Evolutionary conservation across 306 rosid genomes (phyloP), one percentile per base, ranked within the genome.

Genomic region (Senna siamea): DNA sequence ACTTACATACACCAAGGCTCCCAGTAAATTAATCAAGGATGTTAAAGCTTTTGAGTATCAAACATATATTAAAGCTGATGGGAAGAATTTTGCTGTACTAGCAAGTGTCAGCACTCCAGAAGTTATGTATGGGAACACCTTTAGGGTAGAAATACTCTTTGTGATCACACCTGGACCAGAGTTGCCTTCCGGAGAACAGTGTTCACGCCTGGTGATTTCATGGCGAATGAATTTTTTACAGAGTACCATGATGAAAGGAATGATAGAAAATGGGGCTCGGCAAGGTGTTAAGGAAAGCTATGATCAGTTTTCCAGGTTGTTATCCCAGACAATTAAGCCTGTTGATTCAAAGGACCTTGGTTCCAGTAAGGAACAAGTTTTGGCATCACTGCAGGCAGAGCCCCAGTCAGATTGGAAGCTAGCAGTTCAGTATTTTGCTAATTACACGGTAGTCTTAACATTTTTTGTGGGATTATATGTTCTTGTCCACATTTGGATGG

Each of bases 151-250:
- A 76, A 34, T 95, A 78, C 97, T 95, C 66, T 92, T 80, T 84
- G 76, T 85, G 69, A 88, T 95, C 76, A 86, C 93, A 53, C 90
- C 97, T 30, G 98, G 93, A 64, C 93, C 95, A 14, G 98, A 92
- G 85, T 85, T 92, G 58, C 89, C 91, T 0, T 86, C 93, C 1
- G 99, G 93, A 77, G 92, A 88, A 69, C 94, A 80, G 76, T 85
- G 91, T 73, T 87, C 98, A 0, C 92, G 66, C 58, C 72, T 95
- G 80, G 90, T 90, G 17, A 76, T 95, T 77, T 95, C 99, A 7
- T 95, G 99, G 99, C 87, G 97, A 73, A 83, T 78, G 85, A 95
- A 95, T 79, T 92, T 95, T 56, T 52, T 92, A 69, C 99, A 95
- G 80, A 90, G 86, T 84, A 92, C 98, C 80, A 87, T 95, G 96